Evolutionary conservation across 1,284 basidiomycete species (phyloP).

Genomic region (Dichomitus squalens): DNA sequence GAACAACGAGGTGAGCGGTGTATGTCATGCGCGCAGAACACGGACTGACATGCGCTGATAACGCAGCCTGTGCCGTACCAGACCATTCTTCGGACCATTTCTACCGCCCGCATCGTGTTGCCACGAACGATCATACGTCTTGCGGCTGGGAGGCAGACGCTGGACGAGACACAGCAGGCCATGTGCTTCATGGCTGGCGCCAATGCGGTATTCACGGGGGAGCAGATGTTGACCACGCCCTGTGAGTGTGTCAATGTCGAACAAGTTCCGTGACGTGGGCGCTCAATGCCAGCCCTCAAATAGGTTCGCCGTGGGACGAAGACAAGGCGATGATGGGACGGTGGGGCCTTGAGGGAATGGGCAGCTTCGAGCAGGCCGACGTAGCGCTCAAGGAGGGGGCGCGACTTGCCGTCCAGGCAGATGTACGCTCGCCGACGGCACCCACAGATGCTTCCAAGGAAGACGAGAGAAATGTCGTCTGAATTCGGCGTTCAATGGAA

Average conservation of each 20-base stretch:
- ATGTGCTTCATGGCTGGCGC: slow-evolving; percentile 99
- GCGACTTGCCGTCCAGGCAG: slow-evolving; percentile 22
- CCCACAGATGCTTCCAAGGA: slow-evolving; percentile 4
- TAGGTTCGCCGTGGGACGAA: slow-evolving; percentile 88
- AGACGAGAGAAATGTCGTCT: slow-evolving; percentile 14
- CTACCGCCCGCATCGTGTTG: slow-evolving; percentile 91
- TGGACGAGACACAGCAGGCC: slow-evolving; percentile 91
- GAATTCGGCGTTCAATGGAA: slow-evolving; percentile 1
- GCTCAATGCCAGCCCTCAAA: slow-evolving; percentile 10
- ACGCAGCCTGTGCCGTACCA: slow-evolving; percentile 78
- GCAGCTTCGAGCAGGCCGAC: slow-evolving; percentile 75
- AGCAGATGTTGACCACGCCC: slow-evolving; percentile 96
- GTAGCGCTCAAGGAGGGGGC: slow-evolving; percentile 49
- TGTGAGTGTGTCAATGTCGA: slow-evolving; percentile 52
- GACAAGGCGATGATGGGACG: slow-evolving; percentile 94
- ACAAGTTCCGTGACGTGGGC: slow-evolving; percentile 10
- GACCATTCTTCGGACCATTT: slow-evolving; percentile 90
- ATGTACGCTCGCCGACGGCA: slow-evolving; percentile 5
- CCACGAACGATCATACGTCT: slow-evolving; percentile 94
- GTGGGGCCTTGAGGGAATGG: slow-evolving; percentile 93
- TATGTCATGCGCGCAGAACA: neutral
- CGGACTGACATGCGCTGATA: neutral
- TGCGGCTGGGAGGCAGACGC: slow-evolving; percentile 90
- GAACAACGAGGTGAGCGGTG: slow-evolving; percentile 58
- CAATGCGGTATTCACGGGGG: slow-evolving; percentile 97